phyloP scores from a whole-genome alignment of 495 filamentous ascomycete species.

The Podospora bellae-mahoneyi region DNA sequence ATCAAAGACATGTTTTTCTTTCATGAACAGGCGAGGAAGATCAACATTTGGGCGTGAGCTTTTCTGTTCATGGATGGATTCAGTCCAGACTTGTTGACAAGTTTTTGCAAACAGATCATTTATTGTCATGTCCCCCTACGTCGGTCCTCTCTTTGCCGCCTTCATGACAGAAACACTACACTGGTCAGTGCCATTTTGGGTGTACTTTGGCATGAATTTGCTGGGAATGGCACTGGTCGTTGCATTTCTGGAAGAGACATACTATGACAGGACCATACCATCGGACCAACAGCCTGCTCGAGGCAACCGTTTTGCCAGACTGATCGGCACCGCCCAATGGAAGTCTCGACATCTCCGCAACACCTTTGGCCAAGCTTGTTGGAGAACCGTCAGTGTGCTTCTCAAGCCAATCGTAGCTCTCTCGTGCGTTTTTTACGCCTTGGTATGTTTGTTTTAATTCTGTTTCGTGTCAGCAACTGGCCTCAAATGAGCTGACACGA shows the following conservation, averaged over 20 bases:
- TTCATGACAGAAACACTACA: slow-evolving; percentile 52
- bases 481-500: not conserved
- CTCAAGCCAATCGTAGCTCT: slow-evolving; percentile 52
- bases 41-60: slow-evolving; percentile 56
- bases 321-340: slow-evolving; percentile 50
- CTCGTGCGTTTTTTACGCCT: slow-evolving; percentile 51
- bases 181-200: slow-evolving; percentile 55
- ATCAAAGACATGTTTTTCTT: slow-evolving; percentile 67
- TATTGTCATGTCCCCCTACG: slow-evolving; percentile 53
- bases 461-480: not conserved
- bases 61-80: not conserved
- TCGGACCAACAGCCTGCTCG: slow-evolving; percentile 42
- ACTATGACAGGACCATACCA: slow-evolving; percentile 53
- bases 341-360: slow-evolving; percentile 39
- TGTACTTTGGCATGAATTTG: slow-evolving; percentile 50
- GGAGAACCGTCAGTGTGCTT: slow-evolving; percentile 46
- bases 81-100: slow-evolving; percentile 5
- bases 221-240: slow-evolving; percentile 48
- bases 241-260: slow-evolving; percentile 57
- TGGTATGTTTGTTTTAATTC: slow-evolving; percentile 27
- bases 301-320: slow-evolving; percentile 37
- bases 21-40: slow-evolving; percentile 60
- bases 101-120: slow-evolving; percentile 24
- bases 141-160: slow-evolving; percentile 57
- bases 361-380: slow-evolving; percentile 44